Evolutionary conservation across 2,329 filamentous ascomycete genomes (phyloP).

Genomic region (Botrytis byssoidea): DNA sequence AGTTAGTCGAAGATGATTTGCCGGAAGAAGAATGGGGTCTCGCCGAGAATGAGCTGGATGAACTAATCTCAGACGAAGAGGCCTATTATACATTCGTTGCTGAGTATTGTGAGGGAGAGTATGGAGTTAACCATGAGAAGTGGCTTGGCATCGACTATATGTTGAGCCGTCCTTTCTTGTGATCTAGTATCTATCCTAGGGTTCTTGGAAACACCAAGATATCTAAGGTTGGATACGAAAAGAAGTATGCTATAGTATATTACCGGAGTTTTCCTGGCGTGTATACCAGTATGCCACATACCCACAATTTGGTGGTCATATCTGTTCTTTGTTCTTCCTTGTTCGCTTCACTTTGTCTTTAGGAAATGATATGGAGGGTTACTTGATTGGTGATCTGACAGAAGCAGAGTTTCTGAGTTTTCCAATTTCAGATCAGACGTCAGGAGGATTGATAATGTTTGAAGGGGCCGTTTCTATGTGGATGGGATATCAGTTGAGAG

Average conservation of each 20-base stretch:
- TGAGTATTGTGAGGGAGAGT: background rate
- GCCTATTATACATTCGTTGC: background rate
- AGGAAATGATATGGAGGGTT: background rate
- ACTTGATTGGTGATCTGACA: background rate
- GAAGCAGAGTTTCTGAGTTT: background rate
- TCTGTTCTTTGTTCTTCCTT: background rate
- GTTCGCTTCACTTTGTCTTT: background rate
- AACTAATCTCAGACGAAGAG: background rate
- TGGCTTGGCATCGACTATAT: background rate
- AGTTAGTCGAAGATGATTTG: background rate
- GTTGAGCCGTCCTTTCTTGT: background rate
- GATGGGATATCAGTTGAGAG: background rate
- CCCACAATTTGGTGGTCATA: background rate
- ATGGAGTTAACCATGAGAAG: constrained; percentile 1
- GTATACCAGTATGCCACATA: background rate
- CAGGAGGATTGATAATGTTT: background rate
- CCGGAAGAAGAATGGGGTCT: background rate
- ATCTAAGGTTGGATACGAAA: background rate
- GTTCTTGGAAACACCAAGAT: background rate
- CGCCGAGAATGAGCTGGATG: background rate
- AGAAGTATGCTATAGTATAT: background rate
- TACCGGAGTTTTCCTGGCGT: background rate
- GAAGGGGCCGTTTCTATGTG: background rate
- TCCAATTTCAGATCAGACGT: background rate
- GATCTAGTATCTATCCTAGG: background rate